phyloP scores from a whole-genome alignment of 208 protist species.

The Trichomonas tenax region DNA sequence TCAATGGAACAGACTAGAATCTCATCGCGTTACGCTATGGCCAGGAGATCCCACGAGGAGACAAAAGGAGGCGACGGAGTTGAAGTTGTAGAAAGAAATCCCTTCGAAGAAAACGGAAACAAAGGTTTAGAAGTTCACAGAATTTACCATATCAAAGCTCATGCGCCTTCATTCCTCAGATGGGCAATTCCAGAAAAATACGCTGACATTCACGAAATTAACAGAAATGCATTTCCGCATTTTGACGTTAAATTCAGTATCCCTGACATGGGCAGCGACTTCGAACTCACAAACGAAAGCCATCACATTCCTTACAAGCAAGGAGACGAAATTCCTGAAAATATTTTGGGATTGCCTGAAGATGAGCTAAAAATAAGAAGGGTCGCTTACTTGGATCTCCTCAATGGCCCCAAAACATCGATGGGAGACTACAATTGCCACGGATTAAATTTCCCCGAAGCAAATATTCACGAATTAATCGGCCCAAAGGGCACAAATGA shows the following conservation, averaged over 20 bases:
- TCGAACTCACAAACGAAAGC: background rate
- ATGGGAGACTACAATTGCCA: background rate
- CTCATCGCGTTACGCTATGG: background rate
- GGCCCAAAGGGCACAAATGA: background rate
- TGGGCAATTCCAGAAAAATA: conserved; percentile 1
- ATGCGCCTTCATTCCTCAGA: background rate
- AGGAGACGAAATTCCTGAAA: background rate
- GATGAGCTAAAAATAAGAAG: background rate
- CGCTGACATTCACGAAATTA: background rate
- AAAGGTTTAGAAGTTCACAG: background rate
- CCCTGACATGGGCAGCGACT: background rate
- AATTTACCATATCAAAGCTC: background rate
- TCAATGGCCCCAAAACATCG: background rate
- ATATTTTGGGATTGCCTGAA: background rate
- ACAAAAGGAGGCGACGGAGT: background rate
- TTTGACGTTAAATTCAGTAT: background rate
- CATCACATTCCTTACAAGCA: background rate
- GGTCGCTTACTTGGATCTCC: background rate
- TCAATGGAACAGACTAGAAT: background rate
- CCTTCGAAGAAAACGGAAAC: background rate
- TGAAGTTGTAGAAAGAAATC: background rate
- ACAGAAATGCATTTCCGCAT: background rate
- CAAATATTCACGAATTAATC: background rate
- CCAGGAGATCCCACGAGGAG: background rate
- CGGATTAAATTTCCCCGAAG: background rate